Base-by-base conservation (phyloP, 2,329 filamentous ascomycete species). In the Penicillium sp. region DNA sequence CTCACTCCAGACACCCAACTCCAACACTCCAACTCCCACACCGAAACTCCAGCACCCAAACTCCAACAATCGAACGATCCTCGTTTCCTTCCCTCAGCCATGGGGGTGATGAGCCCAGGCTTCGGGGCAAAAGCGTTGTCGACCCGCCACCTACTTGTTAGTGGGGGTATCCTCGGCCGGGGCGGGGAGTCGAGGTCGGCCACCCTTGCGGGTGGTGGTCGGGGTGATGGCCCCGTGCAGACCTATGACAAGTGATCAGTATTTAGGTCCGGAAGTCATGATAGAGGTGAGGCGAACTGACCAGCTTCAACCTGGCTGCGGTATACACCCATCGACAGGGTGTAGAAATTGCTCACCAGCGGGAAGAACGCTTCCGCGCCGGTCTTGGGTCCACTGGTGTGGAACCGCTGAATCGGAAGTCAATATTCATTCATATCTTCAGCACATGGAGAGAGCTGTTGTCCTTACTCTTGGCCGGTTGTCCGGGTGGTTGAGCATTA, bases 401-500 rank as follows among this genome's bases (percentile, higher is more conserved):
- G 79, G 76, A 85, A 89, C n/a, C 85, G 73, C 83, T 85, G 26
- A 14, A 45, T 11, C 22, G 42, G n/a, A 79, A 78, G 55, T 60
- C 58, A 69, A 45, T 59, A 57, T 30, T 7, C 54, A 45, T 19
- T 59, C 7, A 55, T 4, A 22, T 52, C 16, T 25, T 37, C 35
- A 37, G 14, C 3, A 45, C 19, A 33, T 3, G 42, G 57, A 60
- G 38, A n/a, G 59, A 30, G 30, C 30, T 5, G 19, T 6, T 7
- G 61, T 73, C 67, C 75, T 38, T 38, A 93, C 90, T 83, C 96
- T 96, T 0, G 95, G 95, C 0, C 92, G 88, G 70, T 92, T 96
- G 55, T 89, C 45, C 45, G 45, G 87, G 0, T 87, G 82, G 77
- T 98, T 93, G 0, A 94, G 82, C 92, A 98, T 97, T 33, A 99